Evolutionary conservation across 2,329 filamentous ascomycete genomes (phyloP), one percentile per base, ranked within the genome.

Genomic region (Juglanconis oblonga): DNA sequence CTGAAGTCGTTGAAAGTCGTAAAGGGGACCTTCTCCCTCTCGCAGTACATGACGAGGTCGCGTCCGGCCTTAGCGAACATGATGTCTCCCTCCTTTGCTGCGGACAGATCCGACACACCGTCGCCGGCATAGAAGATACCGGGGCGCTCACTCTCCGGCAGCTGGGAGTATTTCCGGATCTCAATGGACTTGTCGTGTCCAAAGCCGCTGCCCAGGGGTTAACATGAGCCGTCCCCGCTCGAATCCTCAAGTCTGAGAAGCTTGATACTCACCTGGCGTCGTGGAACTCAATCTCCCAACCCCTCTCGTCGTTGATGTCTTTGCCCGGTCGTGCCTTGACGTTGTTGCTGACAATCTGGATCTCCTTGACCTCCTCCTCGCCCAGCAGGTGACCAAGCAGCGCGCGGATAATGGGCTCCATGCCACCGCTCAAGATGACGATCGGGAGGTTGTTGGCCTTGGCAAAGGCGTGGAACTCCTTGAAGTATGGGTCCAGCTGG

Each of bases 101-200:
- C 95, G 32, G 91, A 96, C 55, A 98, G 80, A 72, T 98, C 94
- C 3, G 91, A 96, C 4, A 97, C 92, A 52, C 94, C 94, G 68
- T 98, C 94, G 61, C 95, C 95, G 36, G 95, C 94, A 70, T 99
- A 99, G 74, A 98, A 92, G 77, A 98, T 85, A 44, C 86, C 87
- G 2, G 95, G 95, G 47, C 92, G 83, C 69, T 89, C 76, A 36
- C 79, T 67, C 73, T 80, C 80, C 0, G 91, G 87, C 48, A 96
- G 80, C 32, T 86, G 81, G 2, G 89, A 88, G 76, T 98, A 98
- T 55, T 92, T 92, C 65, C 91, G 87, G 69, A 99, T 92, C 72
- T 95, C 91, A 57, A 94, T 80, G 32, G 89, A 93, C 84, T 99
- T 99, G 81, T 99, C 94, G 72, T 99, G 95, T n/a, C 95, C 95